phyloP scores from a whole-genome alignment of 2,329 filamentous ascomycete species.

The Corynespora cassiicola region DNA sequence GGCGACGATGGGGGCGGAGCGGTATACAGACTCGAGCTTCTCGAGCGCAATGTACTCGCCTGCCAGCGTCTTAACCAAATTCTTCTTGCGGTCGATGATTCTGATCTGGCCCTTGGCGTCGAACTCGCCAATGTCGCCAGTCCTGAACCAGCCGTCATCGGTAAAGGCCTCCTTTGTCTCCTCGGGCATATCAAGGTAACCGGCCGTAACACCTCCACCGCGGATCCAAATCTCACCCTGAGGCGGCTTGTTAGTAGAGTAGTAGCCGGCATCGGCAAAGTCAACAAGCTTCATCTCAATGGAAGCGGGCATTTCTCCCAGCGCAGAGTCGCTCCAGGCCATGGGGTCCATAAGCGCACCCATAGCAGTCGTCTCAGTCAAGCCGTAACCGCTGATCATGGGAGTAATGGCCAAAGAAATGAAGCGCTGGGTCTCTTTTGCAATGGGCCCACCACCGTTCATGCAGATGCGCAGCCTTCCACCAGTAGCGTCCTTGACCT shows the following conservation, averaged over 20 bases:
- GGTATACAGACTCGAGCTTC: constrained; percentile 91
- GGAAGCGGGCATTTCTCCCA: constrained; percentile 78
- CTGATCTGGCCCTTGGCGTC: constrained; percentile 78
- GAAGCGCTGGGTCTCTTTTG: constrained; percentile 87
- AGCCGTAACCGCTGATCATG: constrained; percentile 92
- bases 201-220: constrained; percentile 74
- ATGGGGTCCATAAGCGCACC: constrained; percentile 83
- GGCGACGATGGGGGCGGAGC: constrained; percentile 76
- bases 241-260: constrained; percentile 73
- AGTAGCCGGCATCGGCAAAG: constrained; percentile 87
- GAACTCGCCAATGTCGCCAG: constrained; percentile 93
- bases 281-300: constrained; percentile 93
- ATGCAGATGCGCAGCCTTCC: constrained; percentile 87
- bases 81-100: constrained; percentile 97
- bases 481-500: constrained; percentile 89
- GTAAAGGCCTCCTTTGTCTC: constrained; percentile 81
- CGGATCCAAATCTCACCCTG: constrained; percentile 94
- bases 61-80: constrained; percentile 92
- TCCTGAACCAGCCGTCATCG: constrained; percentile 94
- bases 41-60: constrained; percentile 98
- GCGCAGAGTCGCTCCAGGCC: constrained; percentile 77
- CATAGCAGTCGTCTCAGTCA: constrained; percentile 91
- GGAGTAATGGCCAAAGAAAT: constrained; percentile 90
- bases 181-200: constrained; percentile 85
- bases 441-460: constrained; percentile 92